Evolutionary conservation across 768 basidiomycete species (phyloP).

Genomic region (Boletus vermiculosoides): DNA sequence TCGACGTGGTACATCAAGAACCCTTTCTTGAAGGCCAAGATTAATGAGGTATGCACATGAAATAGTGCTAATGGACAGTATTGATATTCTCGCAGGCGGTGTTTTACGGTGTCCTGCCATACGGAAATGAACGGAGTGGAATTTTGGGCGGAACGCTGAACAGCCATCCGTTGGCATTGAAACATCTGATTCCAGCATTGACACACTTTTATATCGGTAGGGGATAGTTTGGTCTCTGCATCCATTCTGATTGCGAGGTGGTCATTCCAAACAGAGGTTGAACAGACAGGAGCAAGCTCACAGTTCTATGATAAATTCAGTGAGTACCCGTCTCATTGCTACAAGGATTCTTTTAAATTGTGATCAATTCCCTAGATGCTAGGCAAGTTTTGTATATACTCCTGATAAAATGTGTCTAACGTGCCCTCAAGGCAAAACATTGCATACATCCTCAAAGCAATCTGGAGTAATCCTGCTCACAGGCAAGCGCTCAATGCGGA

Average conservation of each 20-base stretch:
- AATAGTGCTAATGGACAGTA: not conserved
- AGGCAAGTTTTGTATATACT: slow-evolving; percentile 34
- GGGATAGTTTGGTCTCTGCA: slow-evolving; percentile 18
- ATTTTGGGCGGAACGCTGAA: slow-evolving; percentile 83
- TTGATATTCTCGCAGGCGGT: slow-evolving; percentile 49
- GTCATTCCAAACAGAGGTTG: slow-evolving; percentile 66
- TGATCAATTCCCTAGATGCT: slow-evolving; percentile 42
- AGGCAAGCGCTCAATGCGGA: slow-evolving; percentile 82
- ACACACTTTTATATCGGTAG: slow-evolving; percentile 94
- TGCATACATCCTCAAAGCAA: slow-evolving; percentile 78
- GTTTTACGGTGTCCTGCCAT: slow-evolving; percentile 69
- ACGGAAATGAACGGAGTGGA: slow-evolving; percentile 63
- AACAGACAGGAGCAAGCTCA: slow-evolving; percentile 94
- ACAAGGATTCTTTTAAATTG: slow-evolving; percentile 7
- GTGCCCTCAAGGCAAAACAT: slow-evolving; percentile 71
- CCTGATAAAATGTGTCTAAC: slow-evolving; percentile 12
- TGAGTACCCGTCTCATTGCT: slow-evolving; percentile 39
- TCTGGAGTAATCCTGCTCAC: slow-evolving; percentile 91
- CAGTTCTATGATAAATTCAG: slow-evolving; percentile 99
- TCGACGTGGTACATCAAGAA: slow-evolving; percentile 99
- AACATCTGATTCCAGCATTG: slow-evolving; percentile 86
- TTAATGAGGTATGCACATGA: slow-evolving; percentile 70
- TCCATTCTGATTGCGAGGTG: not conserved
- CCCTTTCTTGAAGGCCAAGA: slow-evolving; percentile 94
- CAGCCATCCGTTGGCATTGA: slow-evolving; percentile 78